Evolutionary conservation across 352 stramenopile genomes (phyloP).

Genomic region (Chloridella minuta): DNA sequence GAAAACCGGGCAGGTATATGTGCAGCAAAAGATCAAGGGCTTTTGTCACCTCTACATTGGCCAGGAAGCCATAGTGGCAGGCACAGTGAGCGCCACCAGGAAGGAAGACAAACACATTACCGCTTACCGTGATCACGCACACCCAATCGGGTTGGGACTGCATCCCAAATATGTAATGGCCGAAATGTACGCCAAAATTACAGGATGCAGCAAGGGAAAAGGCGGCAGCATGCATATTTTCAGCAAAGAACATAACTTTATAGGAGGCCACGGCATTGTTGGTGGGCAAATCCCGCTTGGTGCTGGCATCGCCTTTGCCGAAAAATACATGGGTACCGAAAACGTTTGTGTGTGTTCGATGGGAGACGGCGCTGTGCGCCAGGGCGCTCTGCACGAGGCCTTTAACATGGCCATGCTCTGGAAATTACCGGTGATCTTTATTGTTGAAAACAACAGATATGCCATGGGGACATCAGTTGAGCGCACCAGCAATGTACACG

Average conservation of each 20-base stretch:
- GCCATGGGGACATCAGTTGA: constrained; percentile 96
- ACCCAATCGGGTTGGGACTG: constrained; percentile 61
- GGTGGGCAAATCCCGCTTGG: constrained; percentile 89
- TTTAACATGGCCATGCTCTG: constrained; percentile 89
- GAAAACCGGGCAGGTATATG: too few species aligned
- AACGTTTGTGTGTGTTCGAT: constrained; percentile 54
- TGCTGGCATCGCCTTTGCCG: constrained; percentile 76
- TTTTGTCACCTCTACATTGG: constrained; percentile 99
- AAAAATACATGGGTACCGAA: constrained; percentile 76
- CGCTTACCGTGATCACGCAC: constrained; percentile 95
- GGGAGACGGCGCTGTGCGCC: constrained; percentile 92
- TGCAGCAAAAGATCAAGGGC: constrained; percentile 52
- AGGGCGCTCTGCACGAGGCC: constrained; percentile 87
- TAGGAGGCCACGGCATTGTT: constrained; percentile 85
- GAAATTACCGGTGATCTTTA: constrained; percentile 96
- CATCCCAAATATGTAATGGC: constrained; percentile 44
- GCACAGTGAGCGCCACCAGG: constrained; percentile 67
- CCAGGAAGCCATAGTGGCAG: constrained; percentile 90
- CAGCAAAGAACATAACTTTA: constrained; percentile 91
- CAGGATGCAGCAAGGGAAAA: constrained; percentile 61
- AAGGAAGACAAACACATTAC: constrained; percentile 89
- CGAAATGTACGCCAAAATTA: constrained; percentile 69
- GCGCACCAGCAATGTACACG: constrained; percentile 66
- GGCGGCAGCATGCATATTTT: constrained; percentile 99
- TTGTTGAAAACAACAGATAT: constrained; percentile 99